These are phyloP conservation scores for Mortierella sp. DNA, from an alignment of 371 early-diverging fungal species.

Conservation along the genomic window DNA sequence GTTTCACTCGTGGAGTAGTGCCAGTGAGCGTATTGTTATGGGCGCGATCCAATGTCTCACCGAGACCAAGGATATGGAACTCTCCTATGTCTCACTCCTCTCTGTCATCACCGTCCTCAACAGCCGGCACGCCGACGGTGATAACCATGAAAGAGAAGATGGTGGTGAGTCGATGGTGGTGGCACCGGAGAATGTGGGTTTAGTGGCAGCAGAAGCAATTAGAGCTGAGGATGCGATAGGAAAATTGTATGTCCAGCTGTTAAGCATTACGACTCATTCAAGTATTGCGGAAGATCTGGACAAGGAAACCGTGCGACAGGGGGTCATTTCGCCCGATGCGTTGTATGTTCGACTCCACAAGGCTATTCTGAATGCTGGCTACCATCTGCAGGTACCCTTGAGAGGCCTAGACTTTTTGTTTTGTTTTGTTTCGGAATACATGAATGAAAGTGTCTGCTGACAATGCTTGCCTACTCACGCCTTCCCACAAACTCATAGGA, in stretches of 20 bases:
- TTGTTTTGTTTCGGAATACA: background rate
- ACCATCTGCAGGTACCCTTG: constrained; percentile 22
- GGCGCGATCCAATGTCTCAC: constrained; percentile 24
- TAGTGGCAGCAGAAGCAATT: no score
- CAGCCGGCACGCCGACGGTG: background rate
- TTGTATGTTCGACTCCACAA: constrained; percentile 38
- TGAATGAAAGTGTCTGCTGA: no score
- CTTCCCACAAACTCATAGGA: background rate
- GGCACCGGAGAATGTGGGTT: background rate
- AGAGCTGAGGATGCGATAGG: background rate
- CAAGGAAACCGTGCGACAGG: constrained; percentile 30
- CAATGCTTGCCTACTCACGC: no score
- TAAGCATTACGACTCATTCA: constrained; percentile 15
- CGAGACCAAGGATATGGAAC: constrained; percentile 27
- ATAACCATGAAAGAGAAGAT: background rate
- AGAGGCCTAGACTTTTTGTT: no score
- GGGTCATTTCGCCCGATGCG: background rate
- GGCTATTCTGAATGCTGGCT: constrained; percentile 25
- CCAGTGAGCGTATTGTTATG: constrained; percentile 12
- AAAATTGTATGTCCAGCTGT: constrained; percentile 13
- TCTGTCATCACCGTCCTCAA: constrained; percentile 24
- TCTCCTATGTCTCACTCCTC: constrained; percentile 33
- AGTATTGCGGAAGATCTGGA: constrained; percentile 6
- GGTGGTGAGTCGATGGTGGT: background rate
- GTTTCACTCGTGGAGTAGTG: constrained; percentile 12